These are phyloP conservation scores for Candida labiduridarum DNA, from an alignment of 1,139 yeast species.

Conservation along the genomic window DNA sequence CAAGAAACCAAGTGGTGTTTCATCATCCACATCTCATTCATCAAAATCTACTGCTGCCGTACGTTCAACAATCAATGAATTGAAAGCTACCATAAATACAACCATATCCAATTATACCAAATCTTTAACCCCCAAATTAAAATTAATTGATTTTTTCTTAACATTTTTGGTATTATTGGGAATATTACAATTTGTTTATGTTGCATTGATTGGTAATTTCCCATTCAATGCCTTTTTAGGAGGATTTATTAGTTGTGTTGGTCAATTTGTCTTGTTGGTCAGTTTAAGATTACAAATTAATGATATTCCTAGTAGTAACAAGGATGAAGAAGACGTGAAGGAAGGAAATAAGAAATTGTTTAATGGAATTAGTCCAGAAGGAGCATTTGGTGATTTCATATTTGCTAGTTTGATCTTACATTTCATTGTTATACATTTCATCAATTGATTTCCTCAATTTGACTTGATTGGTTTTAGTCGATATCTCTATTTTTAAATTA, in stretches of 20 bases:
- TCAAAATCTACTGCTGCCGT: not conserved
- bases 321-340: no score
- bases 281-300: conserved; percentile 72
- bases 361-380: conserved; percentile 62
- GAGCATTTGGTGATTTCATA: conserved; percentile 87
- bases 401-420: conserved; percentile 88
- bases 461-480: not conserved
- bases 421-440: conserved; percentile 87
- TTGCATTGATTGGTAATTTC: conserved; percentile 77
- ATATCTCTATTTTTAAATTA: not conserved
- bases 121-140: conserved; percentile 49
- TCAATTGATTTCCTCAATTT: conserved; percentile 53
- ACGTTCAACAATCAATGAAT: conserved; percentile 33
- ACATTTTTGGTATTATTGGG: conserved; percentile 76
- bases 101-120: conserved; percentile 50
- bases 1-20: not conserved
- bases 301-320: conserved; percentile 12
- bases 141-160: conserved; percentile 77
- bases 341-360: conserved; percentile 37
- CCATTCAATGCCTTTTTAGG: conserved; percentile 97
- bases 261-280: conserved; percentile 88
- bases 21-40: not conserved
- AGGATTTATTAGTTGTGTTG: conserved; percentile 90
- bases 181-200: conserved; percentile 74
- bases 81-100: conserved; percentile 48